Evolutionary conservation across 306 rosid species (phyloP).

Genomic region (Vigna reflexopilosa): DNA sequence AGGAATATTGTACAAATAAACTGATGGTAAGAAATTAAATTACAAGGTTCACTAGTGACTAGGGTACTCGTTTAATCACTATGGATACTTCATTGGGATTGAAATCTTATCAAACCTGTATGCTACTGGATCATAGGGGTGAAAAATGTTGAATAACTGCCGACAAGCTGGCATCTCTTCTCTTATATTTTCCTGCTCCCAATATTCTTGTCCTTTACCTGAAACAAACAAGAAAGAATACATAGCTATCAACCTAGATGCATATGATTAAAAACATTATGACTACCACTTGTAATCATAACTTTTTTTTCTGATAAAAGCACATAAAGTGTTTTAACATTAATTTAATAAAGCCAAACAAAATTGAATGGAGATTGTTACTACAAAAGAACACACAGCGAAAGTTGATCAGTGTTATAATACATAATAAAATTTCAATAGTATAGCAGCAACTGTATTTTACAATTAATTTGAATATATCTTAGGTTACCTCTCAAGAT

Average conservation of each 20-base stretch:
- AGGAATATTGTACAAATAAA: constrained; percentile 9
- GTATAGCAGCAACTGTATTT: not conserved
- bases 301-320: not conserved
- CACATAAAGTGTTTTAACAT: not conserved
- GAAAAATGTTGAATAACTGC: constrained; percentile 96
- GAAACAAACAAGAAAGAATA: constrained; percentile 39
- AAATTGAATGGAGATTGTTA: constrained; percentile 14
- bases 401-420: not conserved
- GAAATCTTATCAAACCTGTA: constrained; percentile 69
- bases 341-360: constrained; percentile 12
- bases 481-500: too few species aligned
- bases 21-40: constrained; percentile 20
- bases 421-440: not conserved
- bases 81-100: constrained; percentile 25
- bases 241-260: constrained; percentile 18
- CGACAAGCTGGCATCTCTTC: constrained; percentile 98
- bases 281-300: constrained; percentile 3
- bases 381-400: not conserved
- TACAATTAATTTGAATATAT: not conserved
- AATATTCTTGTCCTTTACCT: constrained; percentile 91
- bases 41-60: not conserved
- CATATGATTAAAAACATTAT: constrained; percentile 29
- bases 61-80: constrained; percentile 1
- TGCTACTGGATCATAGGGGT: constrained; percentile 98
- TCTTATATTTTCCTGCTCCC: constrained; percentile 81